Evolutionary conservation across 106 monocot species (phyloP).

Genomic region (Dendrobium nobile): DNA sequence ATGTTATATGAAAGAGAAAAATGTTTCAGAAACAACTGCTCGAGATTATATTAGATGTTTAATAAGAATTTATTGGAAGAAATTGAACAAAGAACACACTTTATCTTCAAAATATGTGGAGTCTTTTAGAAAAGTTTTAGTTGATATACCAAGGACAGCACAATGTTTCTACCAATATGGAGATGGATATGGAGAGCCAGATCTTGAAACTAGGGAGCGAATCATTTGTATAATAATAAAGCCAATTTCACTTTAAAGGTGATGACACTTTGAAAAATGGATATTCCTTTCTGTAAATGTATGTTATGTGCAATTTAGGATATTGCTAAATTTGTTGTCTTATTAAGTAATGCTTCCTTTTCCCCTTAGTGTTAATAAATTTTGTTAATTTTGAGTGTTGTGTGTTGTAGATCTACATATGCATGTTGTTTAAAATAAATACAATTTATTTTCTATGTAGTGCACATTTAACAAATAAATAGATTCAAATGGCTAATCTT

Average conservation of each 20-base stretch:
- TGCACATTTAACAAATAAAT: too few species aligned
- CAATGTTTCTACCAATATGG: constrained; percentile 10
- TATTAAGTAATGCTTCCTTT: too few species aligned
- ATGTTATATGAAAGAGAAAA: constrained; percentile 27
- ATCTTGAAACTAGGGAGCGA: neutral
- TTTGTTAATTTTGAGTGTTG: too few species aligned
- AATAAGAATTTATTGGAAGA: constrained; percentile 1
- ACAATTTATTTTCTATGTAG: too few species aligned
- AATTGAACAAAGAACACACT: neutral
- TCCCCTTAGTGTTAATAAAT: too few species aligned
- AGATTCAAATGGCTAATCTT: too few species aligned
- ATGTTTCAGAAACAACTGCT: constrained; percentile 12
- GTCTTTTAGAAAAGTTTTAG: neutral
- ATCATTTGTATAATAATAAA: neutral
- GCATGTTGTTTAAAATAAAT: too few species aligned
- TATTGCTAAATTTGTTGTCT: too few species aligned
- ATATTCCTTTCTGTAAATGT: too few species aligned
- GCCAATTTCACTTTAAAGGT: neutral
- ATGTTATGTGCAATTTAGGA: too few species aligned
- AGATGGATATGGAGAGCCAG: constrained; percentile 3
- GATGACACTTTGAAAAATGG: too few species aligned
- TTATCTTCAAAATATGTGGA: neutral
- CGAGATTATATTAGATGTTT: constrained; percentile 8
- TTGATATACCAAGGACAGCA: neutral
- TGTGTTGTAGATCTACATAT: too few species aligned